phyloP scores from a whole-genome alignment of 139 green algal species.

The Chlorella sp. region DNA sequence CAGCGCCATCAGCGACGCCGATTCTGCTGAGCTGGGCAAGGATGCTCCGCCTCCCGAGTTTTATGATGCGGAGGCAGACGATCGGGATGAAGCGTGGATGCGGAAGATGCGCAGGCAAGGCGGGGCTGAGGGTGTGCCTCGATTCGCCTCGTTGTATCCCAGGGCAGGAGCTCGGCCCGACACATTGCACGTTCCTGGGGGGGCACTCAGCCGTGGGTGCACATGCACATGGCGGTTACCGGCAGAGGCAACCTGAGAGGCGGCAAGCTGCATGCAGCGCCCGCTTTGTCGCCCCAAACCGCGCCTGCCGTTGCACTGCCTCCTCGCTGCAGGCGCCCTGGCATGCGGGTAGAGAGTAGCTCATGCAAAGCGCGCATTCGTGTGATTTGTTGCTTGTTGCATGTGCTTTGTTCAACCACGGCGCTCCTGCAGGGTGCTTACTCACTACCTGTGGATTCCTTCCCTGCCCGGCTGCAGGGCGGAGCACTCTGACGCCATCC shows the following conservation, averaged over 20 bases:
- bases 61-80: constrained; percentile 64
- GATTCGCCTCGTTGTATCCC: too few relatives aligned
- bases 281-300: too few relatives aligned
- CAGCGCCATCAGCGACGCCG: neutral
- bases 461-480: neutral
- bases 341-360: too few relatives aligned
- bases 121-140: neutral
- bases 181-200: neutral
- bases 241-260: neutral
- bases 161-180: too few relatives aligned
- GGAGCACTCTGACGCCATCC: constrained; percentile 65
- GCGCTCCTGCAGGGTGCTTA: too few relatives aligned
- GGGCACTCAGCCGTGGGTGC: too few relatives aligned
- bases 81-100: constrained; percentile 57
- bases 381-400: too few relatives aligned
- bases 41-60: constrained; percentile 42
- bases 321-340: too few relatives aligned
- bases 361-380: too few relatives aligned
- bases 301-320: too few relatives aligned
- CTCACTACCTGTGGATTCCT: neutral
- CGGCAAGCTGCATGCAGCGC: neutral
- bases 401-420: too few relatives aligned
- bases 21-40: constrained; percentile 24
- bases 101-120: constrained; percentile 42
- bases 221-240: neutral